Conservation (phyloP, 2,329 filamentous ascomycete genomes). For the Verticillium nubilum region DNA sequence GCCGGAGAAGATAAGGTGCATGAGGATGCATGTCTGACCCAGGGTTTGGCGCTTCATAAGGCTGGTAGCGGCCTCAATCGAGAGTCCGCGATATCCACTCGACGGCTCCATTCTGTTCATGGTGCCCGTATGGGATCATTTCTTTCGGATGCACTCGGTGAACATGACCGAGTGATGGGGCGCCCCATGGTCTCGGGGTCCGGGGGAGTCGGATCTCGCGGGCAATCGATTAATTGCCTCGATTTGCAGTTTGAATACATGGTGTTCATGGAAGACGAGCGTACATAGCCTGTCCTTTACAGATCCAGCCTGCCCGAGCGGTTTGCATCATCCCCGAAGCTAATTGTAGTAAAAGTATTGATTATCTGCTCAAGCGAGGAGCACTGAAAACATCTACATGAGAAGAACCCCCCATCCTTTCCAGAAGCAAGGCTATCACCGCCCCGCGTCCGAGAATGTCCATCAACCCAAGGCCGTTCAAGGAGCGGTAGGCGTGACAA, state of each 20-base stretch:
- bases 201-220: background rate
- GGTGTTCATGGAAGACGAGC: too few relatives aligned
- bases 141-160: background rate
- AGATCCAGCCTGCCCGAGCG: too few relatives aligned
- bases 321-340: too few relatives aligned
- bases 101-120: background rate
- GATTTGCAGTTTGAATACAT: too few relatives aligned
- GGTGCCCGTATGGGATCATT: background rate
- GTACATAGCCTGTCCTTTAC: too few relatives aligned
- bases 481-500: constrained; percentile 14
- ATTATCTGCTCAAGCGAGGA: background rate
- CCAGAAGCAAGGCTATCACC: background rate
- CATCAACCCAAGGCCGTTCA: too few relatives aligned
- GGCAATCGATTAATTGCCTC: background rate
- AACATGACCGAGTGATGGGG: background rate
- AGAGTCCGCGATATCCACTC: background rate
- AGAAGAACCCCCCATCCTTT: background rate
- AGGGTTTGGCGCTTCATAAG: background rate
- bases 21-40: background rate
- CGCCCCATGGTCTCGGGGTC: background rate
- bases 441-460: background rate
- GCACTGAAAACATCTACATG: background rate
- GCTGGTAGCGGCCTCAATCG: background rate
- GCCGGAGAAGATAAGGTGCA: background rate
- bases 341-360: background rate